phyloP scores from a whole-genome alignment of 1,139 yeast species.

The Pichia sp. region DNA sequence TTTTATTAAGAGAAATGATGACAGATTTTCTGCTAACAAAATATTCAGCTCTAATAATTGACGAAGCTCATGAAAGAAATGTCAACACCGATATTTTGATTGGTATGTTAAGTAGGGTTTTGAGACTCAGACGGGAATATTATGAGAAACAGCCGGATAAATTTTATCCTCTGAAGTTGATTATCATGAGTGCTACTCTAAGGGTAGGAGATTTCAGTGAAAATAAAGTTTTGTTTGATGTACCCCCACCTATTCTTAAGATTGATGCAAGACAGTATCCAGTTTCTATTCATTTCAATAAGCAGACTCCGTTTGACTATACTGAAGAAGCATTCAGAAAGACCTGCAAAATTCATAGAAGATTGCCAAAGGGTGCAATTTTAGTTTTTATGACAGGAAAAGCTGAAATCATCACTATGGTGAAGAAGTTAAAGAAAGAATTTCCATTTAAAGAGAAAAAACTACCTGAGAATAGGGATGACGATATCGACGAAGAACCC shows the following conservation, averaged over 20 bases:
- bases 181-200: conserved; percentile 93
- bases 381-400: conserved; percentile 91
- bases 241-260: conserved; percentile 82
- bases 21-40: conserved; percentile 72
- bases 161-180: conserved; percentile 59
- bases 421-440: conserved; percentile 60
- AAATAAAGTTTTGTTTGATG: conserved; percentile 62
- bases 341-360: conserved; percentile 79
- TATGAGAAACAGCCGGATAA: conserved; percentile 44
- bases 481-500: conserved; percentile 34
- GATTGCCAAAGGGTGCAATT: conserved; percentile 91
- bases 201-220: conserved; percentile 91
- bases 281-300: conserved; percentile 86
- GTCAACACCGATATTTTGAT: conserved; percentile 92
- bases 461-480: conserved; percentile 18
- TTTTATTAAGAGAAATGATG: conserved; percentile 86
- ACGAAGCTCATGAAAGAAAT: conserved; percentile 97
- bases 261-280: conserved; percentile 97
- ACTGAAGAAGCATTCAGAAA: conserved; percentile 84
- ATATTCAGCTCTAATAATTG: conserved; percentile 84
- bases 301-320: conserved; percentile 72
- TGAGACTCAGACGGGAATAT: conserved; percentile 64
- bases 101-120: conserved; percentile 90
- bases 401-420: conserved; percentile 78
- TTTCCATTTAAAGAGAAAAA: conserved; percentile 54